Evolutionary conservation across 257 asterid genomes (phyloP).

Genomic region (Primulina tabacum): DNA sequence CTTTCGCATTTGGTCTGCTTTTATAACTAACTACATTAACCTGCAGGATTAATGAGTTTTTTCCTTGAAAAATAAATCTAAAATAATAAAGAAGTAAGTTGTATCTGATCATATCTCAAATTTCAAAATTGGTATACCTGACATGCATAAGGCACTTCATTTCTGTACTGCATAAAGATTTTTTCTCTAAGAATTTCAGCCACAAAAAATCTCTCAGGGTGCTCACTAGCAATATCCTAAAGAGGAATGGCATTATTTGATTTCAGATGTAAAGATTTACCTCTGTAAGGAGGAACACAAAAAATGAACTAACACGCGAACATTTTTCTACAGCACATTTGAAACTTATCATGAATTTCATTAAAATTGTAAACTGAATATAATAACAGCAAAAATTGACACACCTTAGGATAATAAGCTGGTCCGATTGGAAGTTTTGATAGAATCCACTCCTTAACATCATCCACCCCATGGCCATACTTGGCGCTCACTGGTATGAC

Average conservation of each 20-base stretch:
- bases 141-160: slow-evolving; percentile 97
- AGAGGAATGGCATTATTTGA: slow-evolving; percentile 15
- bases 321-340: slow-evolving; percentile 6
- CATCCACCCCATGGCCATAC: slow-evolving; percentile 94
- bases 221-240: slow-evolving; percentile 96
- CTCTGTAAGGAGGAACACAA: background rate
- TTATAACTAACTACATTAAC: slow-evolving; percentile 83
- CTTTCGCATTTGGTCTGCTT: slow-evolving; percentile 82
- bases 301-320: background rate
- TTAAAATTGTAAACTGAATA: background rate
- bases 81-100: background rate
- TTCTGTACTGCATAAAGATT: slow-evolving; percentile 84
- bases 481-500: slow-evolving; percentile 99
- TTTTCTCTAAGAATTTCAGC: slow-evolving; percentile 92
- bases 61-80: slow-evolving; percentile 13
- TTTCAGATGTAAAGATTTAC: slow-evolving; percentile 16
- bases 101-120: slow-evolving; percentile 4
- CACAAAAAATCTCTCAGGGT: slow-evolving; percentile 94
- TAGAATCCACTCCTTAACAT: slow-evolving; percentile 91
- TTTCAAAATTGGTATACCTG: slow-evolving; percentile 51
- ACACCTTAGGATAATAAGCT: slow-evolving; percentile 90
- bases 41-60: slow-evolving; percentile 35
- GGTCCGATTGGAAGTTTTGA: slow-evolving; percentile 90
- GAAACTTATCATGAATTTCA: slow-evolving; percentile 16
- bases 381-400: slow-evolving; percentile 1